These are phyloP conservation scores for Cordyceps javanica DNA, from an alignment of 2,329 filamentous ascomycete genomes.

Conservation along the genomic window DNA sequence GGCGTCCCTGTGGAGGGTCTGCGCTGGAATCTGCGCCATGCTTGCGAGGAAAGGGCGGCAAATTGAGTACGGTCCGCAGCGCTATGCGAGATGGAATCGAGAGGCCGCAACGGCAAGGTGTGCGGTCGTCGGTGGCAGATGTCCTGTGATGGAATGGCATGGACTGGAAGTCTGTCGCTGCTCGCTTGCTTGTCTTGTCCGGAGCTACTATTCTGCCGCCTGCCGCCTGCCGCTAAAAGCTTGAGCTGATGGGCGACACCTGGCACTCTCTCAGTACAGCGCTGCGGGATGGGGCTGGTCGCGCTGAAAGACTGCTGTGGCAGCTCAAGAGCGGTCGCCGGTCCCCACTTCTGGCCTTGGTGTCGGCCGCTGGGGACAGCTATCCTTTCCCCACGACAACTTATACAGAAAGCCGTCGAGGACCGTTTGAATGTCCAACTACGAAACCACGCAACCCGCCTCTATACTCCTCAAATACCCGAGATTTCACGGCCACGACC, in stretches of 20 bases:
- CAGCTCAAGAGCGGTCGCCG: not conserved
- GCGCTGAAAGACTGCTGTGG: not conserved
- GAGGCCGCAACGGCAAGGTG: not conserved
- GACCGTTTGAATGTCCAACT: too few relatives aligned
- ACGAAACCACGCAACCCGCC: not conserved
- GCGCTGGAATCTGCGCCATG: constrained; percentile 81
- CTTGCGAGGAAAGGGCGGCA: constrained; percentile 14
- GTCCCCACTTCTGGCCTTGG: not conserved
- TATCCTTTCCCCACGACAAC: constrained; percentile 12
- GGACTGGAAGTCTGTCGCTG: not conserved
- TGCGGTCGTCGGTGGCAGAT: not conserved
- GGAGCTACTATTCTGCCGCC: constrained; percentile 17
- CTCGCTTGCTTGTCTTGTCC: not conserved
- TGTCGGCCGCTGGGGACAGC: constrained; percentile 8
- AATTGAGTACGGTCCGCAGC: not conserved
- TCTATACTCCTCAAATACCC: not conserved
- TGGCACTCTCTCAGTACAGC: not conserved
- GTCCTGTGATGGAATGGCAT: not conserved
- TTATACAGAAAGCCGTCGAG: constrained; percentile 14
- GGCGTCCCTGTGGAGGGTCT: constrained; percentile 97
- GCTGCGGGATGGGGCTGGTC: not conserved
- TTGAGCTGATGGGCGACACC: not conserved
- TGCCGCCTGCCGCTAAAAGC: not conserved
- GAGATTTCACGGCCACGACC: too few relatives aligned
- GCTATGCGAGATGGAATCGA: not conserved